These are phyloP conservation scores for Oxalis stricta DNA, from an alignment of 441 rosid genomes.

Conservation along the genomic window DNA sequence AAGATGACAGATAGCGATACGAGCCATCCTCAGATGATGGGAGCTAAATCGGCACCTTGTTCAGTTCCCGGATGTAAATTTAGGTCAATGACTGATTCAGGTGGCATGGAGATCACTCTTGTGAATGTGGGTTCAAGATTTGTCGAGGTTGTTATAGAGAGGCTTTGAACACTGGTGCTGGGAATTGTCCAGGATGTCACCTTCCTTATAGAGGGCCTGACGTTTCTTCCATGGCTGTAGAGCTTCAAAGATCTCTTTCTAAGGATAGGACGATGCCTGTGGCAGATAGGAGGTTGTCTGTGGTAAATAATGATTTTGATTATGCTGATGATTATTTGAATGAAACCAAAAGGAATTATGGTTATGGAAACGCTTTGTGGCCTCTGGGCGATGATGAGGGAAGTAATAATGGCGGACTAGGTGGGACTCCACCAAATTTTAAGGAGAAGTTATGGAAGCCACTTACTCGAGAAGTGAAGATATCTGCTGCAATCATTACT, in stretches of 20 bases:
- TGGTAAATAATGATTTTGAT: conserved; percentile 28
- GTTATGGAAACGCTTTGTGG: conserved; percentile 40
- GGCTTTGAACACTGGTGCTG: conserved; percentile 16
- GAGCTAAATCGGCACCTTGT: conserved; percentile 22
- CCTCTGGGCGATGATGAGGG: conserved; percentile 18
- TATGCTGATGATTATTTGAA: conserved; percentile 21
- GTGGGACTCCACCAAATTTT: conserved; percentile 13
- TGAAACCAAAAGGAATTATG: conserved; percentile 30
- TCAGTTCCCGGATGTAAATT: conserved; percentile 25
- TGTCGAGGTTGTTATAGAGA: conserved; percentile 35
- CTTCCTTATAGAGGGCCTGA: conserved; percentile 21
- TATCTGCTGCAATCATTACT: conserved; percentile 27
- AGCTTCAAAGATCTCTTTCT: not conserved
- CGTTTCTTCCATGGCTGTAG: conserved; percentile 10
- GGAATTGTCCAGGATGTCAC: conserved; percentile 36
- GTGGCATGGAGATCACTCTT: conserved; percentile 26
- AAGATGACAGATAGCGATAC: conserved; percentile 15
- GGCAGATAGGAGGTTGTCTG: conserved; percentile 13
- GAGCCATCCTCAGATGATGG: conserved; percentile 17
- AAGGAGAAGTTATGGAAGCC: conserved; percentile 35
- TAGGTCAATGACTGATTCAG: conserved; percentile 17
- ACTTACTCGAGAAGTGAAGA: conserved; percentile 24
- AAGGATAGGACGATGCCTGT: not conserved
- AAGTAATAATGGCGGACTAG: conserved; percentile 6
- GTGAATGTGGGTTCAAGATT: conserved; percentile 34